phyloP scores from a whole-genome alignment of 305 asterid species.

The Rubia tinctorum region DNA sequence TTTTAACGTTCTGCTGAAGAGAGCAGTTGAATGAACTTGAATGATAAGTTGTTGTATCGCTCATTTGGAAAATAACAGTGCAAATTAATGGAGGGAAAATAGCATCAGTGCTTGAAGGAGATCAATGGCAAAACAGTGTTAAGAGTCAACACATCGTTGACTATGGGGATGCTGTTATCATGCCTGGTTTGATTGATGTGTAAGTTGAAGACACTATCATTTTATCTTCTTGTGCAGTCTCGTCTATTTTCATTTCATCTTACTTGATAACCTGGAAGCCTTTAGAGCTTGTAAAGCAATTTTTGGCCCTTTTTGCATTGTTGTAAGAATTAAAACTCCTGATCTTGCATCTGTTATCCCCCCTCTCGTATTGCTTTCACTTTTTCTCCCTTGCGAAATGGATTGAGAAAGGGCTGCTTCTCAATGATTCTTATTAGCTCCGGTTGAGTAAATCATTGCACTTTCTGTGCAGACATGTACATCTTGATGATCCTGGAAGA shows the following conservation, averaged over 20 bases:
- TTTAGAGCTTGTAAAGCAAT: background rate
- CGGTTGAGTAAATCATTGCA: background rate
- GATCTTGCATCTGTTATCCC: background rate
- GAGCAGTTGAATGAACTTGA: background rate
- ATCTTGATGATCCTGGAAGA: slow-evolving; percentile 97
- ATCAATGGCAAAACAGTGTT: slow-evolving; percentile 49
- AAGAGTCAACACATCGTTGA: slow-evolving; percentile 50
- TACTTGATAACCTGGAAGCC: background rate
- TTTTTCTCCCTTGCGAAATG: background rate
- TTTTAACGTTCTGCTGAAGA: background rate
- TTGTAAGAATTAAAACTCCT: background rate
- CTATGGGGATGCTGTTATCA: slow-evolving; percentile 81
- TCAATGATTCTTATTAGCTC: background rate
- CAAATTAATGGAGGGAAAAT: slow-evolving; percentile 80
- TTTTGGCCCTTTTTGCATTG: background rate
- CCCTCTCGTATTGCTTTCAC: background rate
- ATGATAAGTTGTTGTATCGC: background rate
- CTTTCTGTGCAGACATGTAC: slow-evolving; percentile 61
- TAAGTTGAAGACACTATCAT: slow-evolving; percentile 38
- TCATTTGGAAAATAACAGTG: slow-evolving; percentile 46
- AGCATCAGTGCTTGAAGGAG: slow-evolving; percentile 63
- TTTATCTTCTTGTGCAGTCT: background rate
- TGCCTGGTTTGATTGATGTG: slow-evolving; percentile 98
- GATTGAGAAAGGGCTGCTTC: slow-evolving; percentile 9
- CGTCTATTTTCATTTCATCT: background rate